A percentile compares a stretch with the other conserved stretches of the same genome.
Conservation (phyloP, 257 asterid species). For the Plantago major region DNA sequence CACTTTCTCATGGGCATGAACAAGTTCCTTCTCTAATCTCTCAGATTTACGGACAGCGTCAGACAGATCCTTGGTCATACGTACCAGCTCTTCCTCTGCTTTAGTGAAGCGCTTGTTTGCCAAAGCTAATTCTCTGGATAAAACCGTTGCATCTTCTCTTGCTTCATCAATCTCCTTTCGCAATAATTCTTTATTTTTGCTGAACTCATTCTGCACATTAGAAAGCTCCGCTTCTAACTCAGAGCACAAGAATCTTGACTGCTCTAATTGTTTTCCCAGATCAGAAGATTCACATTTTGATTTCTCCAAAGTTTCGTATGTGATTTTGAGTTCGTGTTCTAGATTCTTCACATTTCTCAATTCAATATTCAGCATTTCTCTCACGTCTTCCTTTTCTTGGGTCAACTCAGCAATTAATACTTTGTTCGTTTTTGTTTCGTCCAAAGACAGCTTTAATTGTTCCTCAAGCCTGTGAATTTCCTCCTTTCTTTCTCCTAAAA, state of each 20-base stretch:
- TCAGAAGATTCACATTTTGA: conserved; percentile 52
- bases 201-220: conserved; percentile 39
- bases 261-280: conserved; percentile 42
- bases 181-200: conserved; percentile 42
- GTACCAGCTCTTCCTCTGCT: conserved; percentile 44
- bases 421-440: conserved; percentile 34
- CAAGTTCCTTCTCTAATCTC: conserved; percentile 52
- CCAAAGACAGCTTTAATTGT: conserved; percentile 38
- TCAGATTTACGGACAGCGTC: conserved; percentile 32
- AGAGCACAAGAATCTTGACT: conserved; percentile 43
- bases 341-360: conserved; percentile 34
- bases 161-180: conserved; percentile 42
- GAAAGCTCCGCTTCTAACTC: conserved; percentile 52
- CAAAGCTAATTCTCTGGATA: conserved; percentile 43
- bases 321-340: conserved; percentile 39
- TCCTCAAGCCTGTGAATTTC: conserved; percentile 44
- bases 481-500: conserved; percentile 44
- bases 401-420: conserved; percentile 37
- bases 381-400: conserved; percentile 45
- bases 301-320: conserved; percentile 37
- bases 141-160: conserved; percentile 24
- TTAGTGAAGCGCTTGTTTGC: conserved; percentile 39
- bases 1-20: conserved; percentile 36
- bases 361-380: conserved; percentile 38
- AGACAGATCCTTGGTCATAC: conserved; percentile 38